These are phyloP conservation scores for Globomyces sp. DNA, from an alignment of 371 early-diverging fungal genomes.

Conservation along the genomic window DNA sequence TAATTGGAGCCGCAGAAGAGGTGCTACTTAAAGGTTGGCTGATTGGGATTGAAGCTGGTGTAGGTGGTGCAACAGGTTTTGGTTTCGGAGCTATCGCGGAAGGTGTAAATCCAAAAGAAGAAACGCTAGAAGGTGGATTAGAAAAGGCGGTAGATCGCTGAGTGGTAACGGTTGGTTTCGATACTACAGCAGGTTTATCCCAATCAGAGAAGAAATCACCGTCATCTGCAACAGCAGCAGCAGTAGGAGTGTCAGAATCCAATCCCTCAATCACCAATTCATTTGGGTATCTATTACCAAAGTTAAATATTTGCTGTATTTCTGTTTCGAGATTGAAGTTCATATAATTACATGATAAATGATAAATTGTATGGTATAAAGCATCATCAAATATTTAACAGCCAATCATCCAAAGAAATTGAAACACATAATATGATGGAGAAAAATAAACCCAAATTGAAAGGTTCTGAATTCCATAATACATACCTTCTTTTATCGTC, in stretches of 20 bases:
- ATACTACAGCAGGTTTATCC: slow-evolving; percentile 20
- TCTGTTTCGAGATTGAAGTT: neutral
- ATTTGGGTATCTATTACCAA: slow-evolving; percentile 33
- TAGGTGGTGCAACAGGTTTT: slow-evolving; percentile 7
- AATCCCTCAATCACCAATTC: slow-evolving; percentile 32
- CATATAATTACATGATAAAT: too few relatives aligned
- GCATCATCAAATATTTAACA: too few relatives aligned
- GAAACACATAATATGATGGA: too few relatives aligned
- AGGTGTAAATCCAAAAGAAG: slow-evolving; percentile 7
- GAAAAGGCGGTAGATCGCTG: slow-evolving; percentile 13
- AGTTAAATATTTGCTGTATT: slow-evolving; percentile 1
- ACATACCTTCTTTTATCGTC: slow-evolving; percentile 61
- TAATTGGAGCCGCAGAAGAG: slow-evolving; percentile 18
- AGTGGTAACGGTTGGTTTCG: neutral
- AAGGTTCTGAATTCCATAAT: slow-evolving; percentile 1
- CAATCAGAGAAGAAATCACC: slow-evolving; percentile 48
- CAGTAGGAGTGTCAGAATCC: slow-evolving; percentile 7
- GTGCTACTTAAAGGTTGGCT: neutral
- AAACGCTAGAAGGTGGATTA: neutral
- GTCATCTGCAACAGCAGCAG: slow-evolving; percentile 14
- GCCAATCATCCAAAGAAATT: too few relatives aligned
- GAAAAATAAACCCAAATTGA: neutral
- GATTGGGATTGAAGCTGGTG: neutral
- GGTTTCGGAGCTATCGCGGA: neutral
- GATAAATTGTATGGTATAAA: too few relatives aligned